Evolutionary conservation across 495 filamentous ascomycete genomes (phyloP).

Genomic region (Neurospora sp.): DNA sequence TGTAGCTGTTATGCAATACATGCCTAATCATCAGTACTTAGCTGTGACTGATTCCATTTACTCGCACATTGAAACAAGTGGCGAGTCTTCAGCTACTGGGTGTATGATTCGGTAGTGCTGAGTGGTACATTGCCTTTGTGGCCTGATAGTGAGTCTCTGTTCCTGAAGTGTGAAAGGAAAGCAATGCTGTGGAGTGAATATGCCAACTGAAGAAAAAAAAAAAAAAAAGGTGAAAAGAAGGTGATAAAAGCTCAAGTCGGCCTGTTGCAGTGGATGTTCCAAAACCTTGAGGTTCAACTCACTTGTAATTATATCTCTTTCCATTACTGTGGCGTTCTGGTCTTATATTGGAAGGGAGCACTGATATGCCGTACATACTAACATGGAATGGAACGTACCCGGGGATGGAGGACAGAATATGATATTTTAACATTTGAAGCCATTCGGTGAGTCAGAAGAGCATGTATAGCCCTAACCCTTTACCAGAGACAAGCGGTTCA

Average conservation of each 20-base stretch:
- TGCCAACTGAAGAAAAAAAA: too few species aligned
- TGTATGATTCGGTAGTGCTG: neutral
- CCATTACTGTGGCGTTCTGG: too few species aligned
- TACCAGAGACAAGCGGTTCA: neutral
- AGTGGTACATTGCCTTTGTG: neutral
- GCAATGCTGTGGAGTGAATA: neutral
- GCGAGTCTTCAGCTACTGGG: neutral
- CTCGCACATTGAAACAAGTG: neutral
- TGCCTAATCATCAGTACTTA: neutral
- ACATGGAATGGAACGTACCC: neutral
- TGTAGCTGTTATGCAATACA: neutral
- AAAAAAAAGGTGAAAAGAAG: neutral
- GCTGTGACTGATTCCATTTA: neutral
- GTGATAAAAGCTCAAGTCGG: neutral
- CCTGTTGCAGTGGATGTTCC: too few species aligned
- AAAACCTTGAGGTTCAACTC: too few species aligned
- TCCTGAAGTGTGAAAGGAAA: neutral
- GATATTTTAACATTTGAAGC: neutral
- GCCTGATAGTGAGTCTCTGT: neutral
- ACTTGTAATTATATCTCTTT: too few species aligned
- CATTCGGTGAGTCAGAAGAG: neutral
- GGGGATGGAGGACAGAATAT: neutral
- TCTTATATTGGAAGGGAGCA: too few species aligned
- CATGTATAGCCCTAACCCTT: neutral
- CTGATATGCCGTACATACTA: too few species aligned